Conservation (phyloP, 306 rosid species). For the Lupinus albus region DNA sequence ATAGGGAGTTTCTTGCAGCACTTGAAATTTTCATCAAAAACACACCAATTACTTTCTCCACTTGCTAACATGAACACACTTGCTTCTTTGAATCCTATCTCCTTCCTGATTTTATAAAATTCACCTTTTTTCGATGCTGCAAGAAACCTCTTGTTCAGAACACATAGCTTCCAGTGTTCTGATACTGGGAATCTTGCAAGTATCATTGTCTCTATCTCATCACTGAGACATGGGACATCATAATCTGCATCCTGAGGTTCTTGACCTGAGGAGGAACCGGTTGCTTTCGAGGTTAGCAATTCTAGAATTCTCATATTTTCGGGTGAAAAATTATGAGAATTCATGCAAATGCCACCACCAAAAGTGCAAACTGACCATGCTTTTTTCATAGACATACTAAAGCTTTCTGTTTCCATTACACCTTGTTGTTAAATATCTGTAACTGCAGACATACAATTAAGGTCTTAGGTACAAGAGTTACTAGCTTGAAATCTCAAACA, state of each 20-base stretch:
- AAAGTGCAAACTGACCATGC: constrained; percentile 29
- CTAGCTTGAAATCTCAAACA: constrained; percentile 9
- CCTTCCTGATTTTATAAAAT: constrained; percentile 61
- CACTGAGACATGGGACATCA: constrained; percentile 56
- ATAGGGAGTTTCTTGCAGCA: constrained; percentile 56
- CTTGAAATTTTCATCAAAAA: constrained; percentile 52
- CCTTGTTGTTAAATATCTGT: constrained; percentile 29
- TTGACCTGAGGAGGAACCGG: constrained; percentile 50
- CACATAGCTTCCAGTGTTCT: constrained; percentile 55
- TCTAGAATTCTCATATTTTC: constrained; percentile 30
- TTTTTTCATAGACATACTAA: constrained; percentile 37
- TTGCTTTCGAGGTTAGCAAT: constrained; percentile 18
- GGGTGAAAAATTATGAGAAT: constrained; percentile 26
- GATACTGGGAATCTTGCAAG: constrained; percentile 67
- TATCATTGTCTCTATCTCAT: constrained; percentile 73
- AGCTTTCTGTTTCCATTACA: constrained; percentile 34
- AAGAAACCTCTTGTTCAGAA: constrained; percentile 55
- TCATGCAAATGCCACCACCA: constrained; percentile 22
- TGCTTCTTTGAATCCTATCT: constrained; percentile 58
- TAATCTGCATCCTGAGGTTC: constrained; percentile 88
- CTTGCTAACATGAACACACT: constrained; percentile 62
- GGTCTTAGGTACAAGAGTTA: constrained; percentile 18
- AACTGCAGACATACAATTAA: constrained; percentile 4
- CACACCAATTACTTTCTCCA: constrained; percentile 74
- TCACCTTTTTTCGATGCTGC: constrained; percentile 61